phyloP scores from a whole-genome alignment of 257 asterid genomes.

The Orobanche coerulescens region DNA sequence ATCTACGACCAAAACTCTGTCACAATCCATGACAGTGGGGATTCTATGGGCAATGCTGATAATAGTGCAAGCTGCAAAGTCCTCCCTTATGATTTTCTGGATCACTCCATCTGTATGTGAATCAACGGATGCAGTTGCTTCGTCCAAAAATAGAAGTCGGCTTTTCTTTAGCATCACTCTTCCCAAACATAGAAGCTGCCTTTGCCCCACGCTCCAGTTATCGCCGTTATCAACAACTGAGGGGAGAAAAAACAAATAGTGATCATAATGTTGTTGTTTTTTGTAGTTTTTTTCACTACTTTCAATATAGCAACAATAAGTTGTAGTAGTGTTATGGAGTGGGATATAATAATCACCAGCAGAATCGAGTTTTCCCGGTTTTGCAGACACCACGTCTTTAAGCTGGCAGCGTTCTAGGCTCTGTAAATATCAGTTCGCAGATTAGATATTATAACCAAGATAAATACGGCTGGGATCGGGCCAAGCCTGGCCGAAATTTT shows the following conservation, averaged over 20 bases:
- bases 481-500: no score
- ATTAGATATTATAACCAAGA: neutral
- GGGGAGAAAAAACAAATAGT: neutral
- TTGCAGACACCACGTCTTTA: conserved; percentile 77
- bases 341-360: conserved; percentile 38
- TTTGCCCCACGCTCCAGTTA: conserved; percentile 98
- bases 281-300: neutral
- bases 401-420: conserved; percentile 96
- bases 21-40: conserved; percentile 96
- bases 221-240: conserved; percentile 81
- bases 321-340: neutral
- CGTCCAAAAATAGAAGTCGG: conserved; percentile 83
- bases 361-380: conserved; percentile 81
- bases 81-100: conserved; percentile 90
- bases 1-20: conserved; percentile 78
- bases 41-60: conserved; percentile 97
- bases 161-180: conserved; percentile 89
- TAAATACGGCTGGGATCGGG: no score
- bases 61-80: conserved; percentile 71
- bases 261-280: neutral
- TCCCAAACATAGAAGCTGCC: conserved; percentile 94
- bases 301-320: neutral
- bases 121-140: conserved; percentile 97
- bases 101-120: conserved; percentile 86
- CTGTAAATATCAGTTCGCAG: conserved; percentile 27